A percentile compares a stretch with the other conserved stretches of the same genome.
Evolutionary conservation across 768 basidiomycete species (phyloP).

Genomic region (Pholiota conissans): DNA sequence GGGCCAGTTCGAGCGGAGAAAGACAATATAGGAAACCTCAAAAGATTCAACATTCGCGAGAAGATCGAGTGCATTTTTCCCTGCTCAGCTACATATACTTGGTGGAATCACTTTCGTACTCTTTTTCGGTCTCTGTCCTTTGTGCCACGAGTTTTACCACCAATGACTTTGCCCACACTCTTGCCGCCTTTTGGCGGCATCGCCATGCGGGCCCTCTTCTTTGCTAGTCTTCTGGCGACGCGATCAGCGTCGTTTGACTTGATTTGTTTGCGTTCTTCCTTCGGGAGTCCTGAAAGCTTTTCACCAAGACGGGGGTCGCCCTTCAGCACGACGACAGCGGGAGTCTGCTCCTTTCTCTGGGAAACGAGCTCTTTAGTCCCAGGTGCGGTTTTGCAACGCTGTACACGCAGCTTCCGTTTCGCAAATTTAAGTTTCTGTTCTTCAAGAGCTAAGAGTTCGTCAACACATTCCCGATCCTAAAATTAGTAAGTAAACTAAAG

Average conservation of each 20-base stretch:
- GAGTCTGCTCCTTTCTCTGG: constrained; percentile 13
- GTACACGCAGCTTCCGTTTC: constrained; percentile 88
- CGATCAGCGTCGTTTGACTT: constrained; percentile 83
- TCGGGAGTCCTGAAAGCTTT: constrained; percentile 73
- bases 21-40: constrained; percentile 1
- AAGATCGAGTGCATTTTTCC: neutral
- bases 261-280: constrained; percentile 81
- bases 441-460: constrained; percentile 86
- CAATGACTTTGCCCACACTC: constrained; percentile 11
- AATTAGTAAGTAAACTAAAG: neutral
- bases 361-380: constrained; percentile 28
- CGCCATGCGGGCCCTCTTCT: constrained; percentile 76
- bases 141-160: constrained; percentile 35
- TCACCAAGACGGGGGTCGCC: constrained; percentile 84
- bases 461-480: constrained; percentile 89
- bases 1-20: neutral
- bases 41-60: neutral
- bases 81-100: neutral
- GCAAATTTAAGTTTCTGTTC: constrained; percentile 82
- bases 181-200: constrained; percentile 35
- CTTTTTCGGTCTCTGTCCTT: constrained; percentile 20
- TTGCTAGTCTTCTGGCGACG: constrained; percentile 80
- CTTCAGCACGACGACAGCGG: constrained; percentile 51
- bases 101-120: constrained; percentile 8
- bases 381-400: constrained; percentile 81